A percentile compares a stretch with the other conserved stretches of the same genome.
phyloP scores from a whole-genome alignment of 805 yeast genomes.

The Cyberlindnera mycetangii region DNA sequence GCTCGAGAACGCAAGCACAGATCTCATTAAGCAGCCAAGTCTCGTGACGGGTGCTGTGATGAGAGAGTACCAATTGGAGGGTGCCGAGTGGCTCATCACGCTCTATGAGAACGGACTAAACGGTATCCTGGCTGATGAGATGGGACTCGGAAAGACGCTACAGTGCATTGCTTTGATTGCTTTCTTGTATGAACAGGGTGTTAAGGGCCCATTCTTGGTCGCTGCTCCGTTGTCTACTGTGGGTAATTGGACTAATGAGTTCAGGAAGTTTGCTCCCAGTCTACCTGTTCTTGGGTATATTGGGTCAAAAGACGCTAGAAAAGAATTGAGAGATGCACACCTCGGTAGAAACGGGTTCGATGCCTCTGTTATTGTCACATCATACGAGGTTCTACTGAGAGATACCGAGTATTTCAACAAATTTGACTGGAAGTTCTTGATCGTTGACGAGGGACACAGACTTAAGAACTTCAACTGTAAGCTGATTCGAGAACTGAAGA shows the following conservation, averaged over 20 bases:
- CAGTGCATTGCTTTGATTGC: conserved; percentile 81
- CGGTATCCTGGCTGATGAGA: conserved; percentile 95
- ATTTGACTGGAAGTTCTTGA: conserved; percentile 73
- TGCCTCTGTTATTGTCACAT: conserved; percentile 63
- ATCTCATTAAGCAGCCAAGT: conserved; percentile 47
- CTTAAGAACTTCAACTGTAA: conserved; percentile 80
- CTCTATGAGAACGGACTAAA: conserved; percentile 90
- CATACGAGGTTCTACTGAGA: conserved; percentile 75
- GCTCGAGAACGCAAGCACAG: conserved; percentile 12
- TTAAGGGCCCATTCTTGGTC: conserved; percentile 72
- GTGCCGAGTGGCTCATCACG: conserved; percentile 86
- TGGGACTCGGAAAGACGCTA: conserved; percentile 95
- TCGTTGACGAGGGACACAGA: conserved; percentile 96
- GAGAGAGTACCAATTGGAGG: conserved; percentile 85
- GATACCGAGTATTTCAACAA: conserved; percentile 57
- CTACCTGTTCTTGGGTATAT: conserved; percentile 60
- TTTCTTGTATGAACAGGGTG: conserved; percentile 73
- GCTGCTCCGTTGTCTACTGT: conserved; percentile 85
- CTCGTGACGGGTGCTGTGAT: conserved; percentile 54
- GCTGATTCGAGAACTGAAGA: conserved; percentile 68
- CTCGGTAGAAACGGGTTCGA: conserved; percentile 22
- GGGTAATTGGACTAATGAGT: conserved; percentile 79
- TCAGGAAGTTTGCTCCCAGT: conserved; percentile 68
- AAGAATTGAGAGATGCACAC: conserved; percentile 34
- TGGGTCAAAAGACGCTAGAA: conserved; percentile 61